phyloP scores from a whole-genome alignment of 1,284 basidiomycete genomes.

The Xerocomus nothofagi region DNA sequence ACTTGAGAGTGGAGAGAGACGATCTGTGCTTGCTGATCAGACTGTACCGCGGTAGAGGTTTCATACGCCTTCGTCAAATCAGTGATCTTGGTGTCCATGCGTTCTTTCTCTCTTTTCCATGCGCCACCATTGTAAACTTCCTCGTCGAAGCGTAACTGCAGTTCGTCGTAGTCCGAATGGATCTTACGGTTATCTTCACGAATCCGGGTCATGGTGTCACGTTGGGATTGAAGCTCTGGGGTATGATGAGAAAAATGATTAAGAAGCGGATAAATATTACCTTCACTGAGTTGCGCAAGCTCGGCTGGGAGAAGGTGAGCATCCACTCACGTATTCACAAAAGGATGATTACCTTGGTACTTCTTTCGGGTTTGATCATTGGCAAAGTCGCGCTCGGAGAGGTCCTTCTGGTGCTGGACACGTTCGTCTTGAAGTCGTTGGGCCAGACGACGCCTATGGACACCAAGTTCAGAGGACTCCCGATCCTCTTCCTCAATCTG shows the following conservation, averaged over 20 bases:
- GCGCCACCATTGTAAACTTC: constrained; percentile 75
- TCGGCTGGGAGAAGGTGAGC: constrained; percentile 48
- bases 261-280: constrained; percentile 35
- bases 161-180: constrained; percentile 74
- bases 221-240: constrained; percentile 71
- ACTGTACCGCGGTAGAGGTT: constrained; percentile 67
- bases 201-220: constrained; percentile 69
- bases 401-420: constrained; percentile 73
- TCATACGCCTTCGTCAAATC: constrained; percentile 81
- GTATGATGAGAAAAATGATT: constrained; percentile 8
- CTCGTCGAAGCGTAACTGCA: constrained; percentile 74
- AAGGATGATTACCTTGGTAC: constrained; percentile 61
- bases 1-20: constrained; percentile 82
- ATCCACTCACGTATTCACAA: background rate
- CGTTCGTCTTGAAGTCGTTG: constrained; percentile 78
- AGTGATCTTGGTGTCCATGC: constrained; percentile 76
- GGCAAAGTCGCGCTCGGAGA: constrained; percentile 74
- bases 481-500: constrained; percentile 68
- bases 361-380: constrained; percentile 80
- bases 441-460: constrained; percentile 62
- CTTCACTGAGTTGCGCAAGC: constrained; percentile 75
- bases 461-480: constrained; percentile 65
- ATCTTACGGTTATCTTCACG: constrained; percentile 80
- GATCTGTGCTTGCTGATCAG: constrained; percentile 82
- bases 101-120: constrained; percentile 87